Percentiles rank a stretch among this genome's conserved stretches.
These are phyloP conservation scores for Arachis monticola DNA, from an alignment of 331 rosid species.

Conservation along the genomic window DNA sequence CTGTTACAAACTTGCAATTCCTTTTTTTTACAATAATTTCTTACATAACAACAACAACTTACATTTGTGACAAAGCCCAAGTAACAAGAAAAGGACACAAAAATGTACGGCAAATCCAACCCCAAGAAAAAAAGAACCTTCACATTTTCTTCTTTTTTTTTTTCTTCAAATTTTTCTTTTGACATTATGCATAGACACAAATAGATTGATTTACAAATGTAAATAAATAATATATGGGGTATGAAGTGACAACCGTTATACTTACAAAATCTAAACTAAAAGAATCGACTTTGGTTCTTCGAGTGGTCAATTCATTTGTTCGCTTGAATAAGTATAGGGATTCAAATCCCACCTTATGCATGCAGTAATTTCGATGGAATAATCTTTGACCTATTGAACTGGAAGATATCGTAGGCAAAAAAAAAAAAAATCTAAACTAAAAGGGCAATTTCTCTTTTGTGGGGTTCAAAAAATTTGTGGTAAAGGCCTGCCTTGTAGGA, in stretches of 20 bases:
- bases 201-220: constrained; percentile 24
- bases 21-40: constrained; percentile 32
- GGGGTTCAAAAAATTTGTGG: constrained; percentile 37
- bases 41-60: constrained; percentile 13
- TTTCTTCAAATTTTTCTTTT: constrained; percentile 9
- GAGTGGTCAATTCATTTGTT: no score
- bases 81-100: constrained; percentile 40
- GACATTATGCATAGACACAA: constrained; percentile 47
- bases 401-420: no score
- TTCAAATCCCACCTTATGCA: no score
- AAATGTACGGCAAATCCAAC: constrained; percentile 22
- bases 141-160: background rate
- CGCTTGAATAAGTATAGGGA: no score
- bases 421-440: background rate
- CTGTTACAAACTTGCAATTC: constrained; percentile 1
- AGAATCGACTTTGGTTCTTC: background rate
- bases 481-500: constrained; percentile 65
- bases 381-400: no score
- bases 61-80: constrained; percentile 38
- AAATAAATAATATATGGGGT: constrained; percentile 3
- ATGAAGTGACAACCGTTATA: constrained; percentile 37
- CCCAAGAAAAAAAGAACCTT: constrained; percentile 6
- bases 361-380: no score
- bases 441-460: background rate
- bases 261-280: constrained; percentile 42